phyloP scores from a whole-genome alignment of 2,329 filamentous ascomycete genomes.

The Didymella pomorum region DNA sequence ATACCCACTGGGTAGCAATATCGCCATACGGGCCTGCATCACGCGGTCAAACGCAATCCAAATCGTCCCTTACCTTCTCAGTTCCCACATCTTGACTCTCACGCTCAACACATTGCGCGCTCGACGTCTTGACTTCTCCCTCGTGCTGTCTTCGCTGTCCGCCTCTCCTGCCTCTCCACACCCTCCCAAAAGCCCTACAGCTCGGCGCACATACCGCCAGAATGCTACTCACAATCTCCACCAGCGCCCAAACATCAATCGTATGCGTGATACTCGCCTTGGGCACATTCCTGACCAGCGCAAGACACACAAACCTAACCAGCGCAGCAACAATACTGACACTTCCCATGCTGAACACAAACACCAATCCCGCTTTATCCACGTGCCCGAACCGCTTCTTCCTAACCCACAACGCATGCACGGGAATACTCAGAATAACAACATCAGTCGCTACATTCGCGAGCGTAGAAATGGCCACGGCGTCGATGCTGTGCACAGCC shows the following conservation, averaged over 20 bases:
- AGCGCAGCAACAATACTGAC: slow-evolving; percentile 38
- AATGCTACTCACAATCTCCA: slow-evolving; percentile 41
- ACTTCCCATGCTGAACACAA: slow-evolving; percentile 40
- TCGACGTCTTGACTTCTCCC: no score
- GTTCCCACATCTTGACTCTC: not conserved
- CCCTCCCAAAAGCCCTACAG: slow-evolving; percentile 19
- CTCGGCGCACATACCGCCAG: slow-evolving; percentile 40
- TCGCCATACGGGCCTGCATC: not conserved
- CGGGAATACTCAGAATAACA: slow-evolving; percentile 39
- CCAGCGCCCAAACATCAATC: slow-evolving; percentile 45
- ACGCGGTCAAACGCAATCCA: not conserved
- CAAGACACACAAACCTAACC: slow-evolving; percentile 38
- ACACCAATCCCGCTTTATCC: slow-evolving; percentile 34
- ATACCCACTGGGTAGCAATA: not conserved
- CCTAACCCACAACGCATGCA: slow-evolving; percentile 29
- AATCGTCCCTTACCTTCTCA: not conserved
- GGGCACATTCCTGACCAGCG: slow-evolving; percentile 34
- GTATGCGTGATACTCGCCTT: slow-evolving; percentile 40
- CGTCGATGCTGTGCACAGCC: not conserved
- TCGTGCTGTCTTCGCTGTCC: not conserved
- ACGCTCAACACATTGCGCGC: no score
- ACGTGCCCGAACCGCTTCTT: not conserved
- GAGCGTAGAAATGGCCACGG: slow-evolving; percentile 41
- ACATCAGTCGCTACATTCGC: slow-evolving; percentile 41
- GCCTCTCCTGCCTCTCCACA: not conserved